Base-by-base conservation (phyloP, 2,329 filamentous ascomycete species). In the Phyllosticta capitalensis region DNA sequence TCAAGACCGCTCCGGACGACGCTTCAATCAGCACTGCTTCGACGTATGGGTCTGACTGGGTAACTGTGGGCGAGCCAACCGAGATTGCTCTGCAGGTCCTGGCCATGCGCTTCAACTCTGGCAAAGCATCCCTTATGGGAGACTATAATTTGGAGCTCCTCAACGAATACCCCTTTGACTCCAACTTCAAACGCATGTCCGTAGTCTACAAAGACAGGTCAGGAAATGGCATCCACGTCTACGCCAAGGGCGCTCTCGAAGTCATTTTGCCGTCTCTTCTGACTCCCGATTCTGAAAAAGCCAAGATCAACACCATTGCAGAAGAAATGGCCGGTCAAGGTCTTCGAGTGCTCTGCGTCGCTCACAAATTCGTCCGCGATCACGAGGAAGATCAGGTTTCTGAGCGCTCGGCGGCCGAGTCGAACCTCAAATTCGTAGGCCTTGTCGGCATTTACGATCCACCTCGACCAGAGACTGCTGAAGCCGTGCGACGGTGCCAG, bases 401-500 rank as follows among this genome's bases (percentile, higher is more conserved):
- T 9, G 56, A 70, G 49, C 87, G 90, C 5, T 74, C 77, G 5
- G 74, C 79, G 4, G 80, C 92, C 14, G 90, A 95, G 69, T 76
- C 77, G 38, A 78, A 83, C 28, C 81, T 96, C 30, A 81, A 79
- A 2, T 88, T 95, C 62, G 81, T 89, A 14, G 92, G 91, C n/a
- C 80, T 96, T 9, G 86, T 88, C 54, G 90, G 90, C 59, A 87
- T 95, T 63, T 92, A 94, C 69, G 90, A 95, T 65, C 90, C 90
- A 3, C 90, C 90, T 59, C 88, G 90, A 1, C 83, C 84, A 1
- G 90, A 95, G 74, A 91, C 90, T 0, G 88, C 86, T 21, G 81
- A 69, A 38, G 75, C 76, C 17, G 76, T 79, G 54, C 69, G 69
- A 24, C 71, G 75, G 59, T 78, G 76, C 38, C 75, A 77, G 60